Base-by-base conservation (phyloP, 176 grass and related monocot species). In the Aegilops longissima region DNA sequence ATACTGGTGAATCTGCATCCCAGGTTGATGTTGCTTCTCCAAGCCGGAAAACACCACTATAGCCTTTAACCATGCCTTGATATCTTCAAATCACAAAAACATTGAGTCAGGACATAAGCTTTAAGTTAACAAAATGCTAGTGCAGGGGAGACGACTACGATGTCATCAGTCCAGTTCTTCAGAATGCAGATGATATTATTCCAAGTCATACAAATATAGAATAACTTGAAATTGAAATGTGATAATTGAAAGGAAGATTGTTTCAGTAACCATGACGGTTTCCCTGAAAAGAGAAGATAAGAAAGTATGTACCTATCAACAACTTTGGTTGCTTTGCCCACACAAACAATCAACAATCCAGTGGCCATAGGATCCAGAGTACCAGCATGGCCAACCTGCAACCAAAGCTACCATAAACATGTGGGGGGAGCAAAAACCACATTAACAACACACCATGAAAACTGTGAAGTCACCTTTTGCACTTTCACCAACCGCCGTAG, bases 11-110 rank as follows among this genome's bases (percentile, higher is more conserved):
- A 92, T 98, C 96, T 84, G 96, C 93, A 92, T 98, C 96, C 96
- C 96, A 98, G 27, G 96, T 98, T 86, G 96, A 98, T 92, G 96
- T 98, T 45, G 96, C 96, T 87, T 98, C 96, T 76, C 96, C 96
- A 31, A 96, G 87, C 33, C 96, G 88, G 39, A 98, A 98, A 88
- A 94, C 71, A 87, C 96, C 92, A 20, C 90, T 98, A 61, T 98
- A 98, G 23, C 92, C 93, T 89, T 98, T 98, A 66, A 91, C 74
- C 96, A 98, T 96, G 66, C 88, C 96, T 92, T 98, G 96, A 18
- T 98, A 98, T 81, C 96, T 98, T 93, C 31, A 87, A 70, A 79
- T 62, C 45, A 91, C 84, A 8, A 9, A 2, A 23, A 38, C 12
- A 76, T 61, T 69, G n/a, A 76, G 25, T 86, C 11, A 69, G 17